A percentile compares a stretch with the other conserved stretches of the same genome.
Evolutionary conservation across 2,329 filamentous ascomycete species (phyloP).

Genomic region (Pseudogymnoascus sp.): DNA sequence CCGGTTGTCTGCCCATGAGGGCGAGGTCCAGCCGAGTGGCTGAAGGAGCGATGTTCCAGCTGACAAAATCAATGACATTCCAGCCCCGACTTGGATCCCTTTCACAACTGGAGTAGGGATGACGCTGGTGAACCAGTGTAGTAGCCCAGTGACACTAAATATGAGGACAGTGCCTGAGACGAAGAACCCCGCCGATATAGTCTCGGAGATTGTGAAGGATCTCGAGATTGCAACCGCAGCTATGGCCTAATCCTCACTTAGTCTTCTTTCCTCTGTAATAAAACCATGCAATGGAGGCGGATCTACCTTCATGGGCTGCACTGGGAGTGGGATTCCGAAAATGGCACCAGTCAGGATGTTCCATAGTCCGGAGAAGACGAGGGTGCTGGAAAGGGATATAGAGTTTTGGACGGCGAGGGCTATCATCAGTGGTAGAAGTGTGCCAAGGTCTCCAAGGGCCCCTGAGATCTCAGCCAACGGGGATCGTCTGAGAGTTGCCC

Average conservation of each 20-base stretch:
- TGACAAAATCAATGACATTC: constrained; percentile 72
- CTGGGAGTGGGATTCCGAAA: constrained; percentile 84
- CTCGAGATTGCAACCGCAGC: constrained; percentile 78
- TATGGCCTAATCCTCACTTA: constrained; percentile 59
- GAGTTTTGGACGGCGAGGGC: constrained; percentile 71
- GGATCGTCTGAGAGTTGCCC: constrained; percentile 45
- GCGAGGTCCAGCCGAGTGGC: constrained; percentile 59
- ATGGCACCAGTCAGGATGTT: constrained; percentile 75
- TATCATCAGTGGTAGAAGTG: constrained; percentile 81
- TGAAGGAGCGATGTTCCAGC: constrained; percentile 63
- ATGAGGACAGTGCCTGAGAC: constrained; percentile 67
- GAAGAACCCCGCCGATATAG: constrained; percentile 75
- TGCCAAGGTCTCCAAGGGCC: constrained; percentile 81
- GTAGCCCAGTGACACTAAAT: constrained; percentile 71
- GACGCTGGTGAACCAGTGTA: constrained; percentile 63
- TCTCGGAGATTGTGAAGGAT: constrained; percentile 58
- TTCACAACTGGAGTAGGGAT: constrained; percentile 86
- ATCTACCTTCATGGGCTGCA: constrained; percentile 71
- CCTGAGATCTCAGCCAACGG: constrained; percentile 76
- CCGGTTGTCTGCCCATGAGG: constrained; percentile 67
- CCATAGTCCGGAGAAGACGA: constrained; percentile 81
- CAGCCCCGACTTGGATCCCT: constrained; percentile 89
- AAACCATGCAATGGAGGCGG: neutral
- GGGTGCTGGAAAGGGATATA: constrained; percentile 73
- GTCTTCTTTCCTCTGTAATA: neutral